Base-by-base conservation (phyloP, 129 eudicot genomes). In the Flaveria trinervia region DNA sequence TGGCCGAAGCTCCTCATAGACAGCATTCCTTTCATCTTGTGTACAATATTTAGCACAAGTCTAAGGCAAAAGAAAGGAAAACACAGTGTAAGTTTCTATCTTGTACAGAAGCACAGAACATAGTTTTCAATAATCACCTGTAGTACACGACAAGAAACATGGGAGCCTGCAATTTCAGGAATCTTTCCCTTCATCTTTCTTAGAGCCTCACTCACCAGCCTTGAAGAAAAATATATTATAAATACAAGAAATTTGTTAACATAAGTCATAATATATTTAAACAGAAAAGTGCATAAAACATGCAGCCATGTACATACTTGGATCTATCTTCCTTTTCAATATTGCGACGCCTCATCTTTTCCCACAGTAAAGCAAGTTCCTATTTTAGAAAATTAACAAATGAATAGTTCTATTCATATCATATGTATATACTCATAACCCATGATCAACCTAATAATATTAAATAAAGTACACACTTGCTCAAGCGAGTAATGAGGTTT, bases 281-380 rank as follows among this genome's bases (percentile, higher is more conserved):
- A 65, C 18, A 41, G 9, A 17, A 46, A 9, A 15, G 15, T 51
- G 66, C 1, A 26, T 59, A 66, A 56, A 60, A 54, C 1, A 44
- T 56, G 67, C 18, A 60, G n/a, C 64, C 18, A 60, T 10, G 64
- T 64, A 82, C 92, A 70, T 49, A 94, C 99, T 85, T 84, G 17
- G 96, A 94, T 78, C 97, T 84, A 51, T 94, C 90, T 83, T 87
- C 93, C 71, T 94, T 89, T 11, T 77, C 76, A 75, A 89, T 89
- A 74, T 91, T 88, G 8, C 94, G 96, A 14, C 82, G 79, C 70
- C 99, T 91, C 97, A 94, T 91, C 72, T 94, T 91, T 71, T 94
- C 97, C 99, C 99, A 94, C 25, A 94, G 84, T 73, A 71, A 73
- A 73, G 99, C 92, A 75, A 94, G 97, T 79, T 94, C 99, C 99